Conservation (phyloP, 2,329 filamentous ascomycete genomes). For the Aspergillus costaricaensis region DNA sequence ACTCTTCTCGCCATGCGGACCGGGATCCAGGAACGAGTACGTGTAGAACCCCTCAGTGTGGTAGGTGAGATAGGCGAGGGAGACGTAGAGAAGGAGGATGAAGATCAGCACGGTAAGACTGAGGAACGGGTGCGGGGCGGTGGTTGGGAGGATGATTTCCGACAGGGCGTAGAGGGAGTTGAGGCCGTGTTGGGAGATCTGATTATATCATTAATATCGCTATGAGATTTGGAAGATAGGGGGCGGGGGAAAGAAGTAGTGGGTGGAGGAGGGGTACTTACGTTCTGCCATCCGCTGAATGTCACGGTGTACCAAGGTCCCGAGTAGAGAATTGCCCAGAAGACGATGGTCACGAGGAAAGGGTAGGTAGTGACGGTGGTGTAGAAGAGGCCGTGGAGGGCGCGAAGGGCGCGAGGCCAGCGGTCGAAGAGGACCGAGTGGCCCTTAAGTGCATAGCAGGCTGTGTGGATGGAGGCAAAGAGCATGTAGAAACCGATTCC, state of each 20-base stretch:
- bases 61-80: conserved; percentile 71
- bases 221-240: not conserved
- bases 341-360: conserved; percentile 70
- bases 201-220: not conserved
- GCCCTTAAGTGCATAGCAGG: conserved; percentile 62
- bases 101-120: conserved; percentile 69
- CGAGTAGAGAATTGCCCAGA: conserved; percentile 65
- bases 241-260: conserved; percentile 5
- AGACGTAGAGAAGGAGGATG: conserved; percentile 72
- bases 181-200: conserved; percentile 71
- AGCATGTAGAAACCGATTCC: conserved; percentile 78
- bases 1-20: conserved; percentile 46
- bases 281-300: conserved; percentile 60
- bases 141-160: conserved; percentile 70
- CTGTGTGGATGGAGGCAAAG: conserved; percentile 67
- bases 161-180: conserved; percentile 75
- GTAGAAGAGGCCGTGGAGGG: conserved; percentile 66
- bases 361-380: conserved; percentile 65
- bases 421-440: conserved; percentile 58
- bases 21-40: conserved; percentile 74
- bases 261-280: conserved; percentile 20
- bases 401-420: conserved; percentile 64
- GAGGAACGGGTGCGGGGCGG: conserved; percentile 62
- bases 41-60: conserved; percentile 72
- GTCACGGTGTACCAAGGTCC: conserved; percentile 52